Percentiles rank a stretch among this genome's conserved stretches.
These are phyloP conservation scores for Cerrena zonata DNA, from an alignment of 1,284 basidiomycete species.

Conservation along the genomic window DNA sequence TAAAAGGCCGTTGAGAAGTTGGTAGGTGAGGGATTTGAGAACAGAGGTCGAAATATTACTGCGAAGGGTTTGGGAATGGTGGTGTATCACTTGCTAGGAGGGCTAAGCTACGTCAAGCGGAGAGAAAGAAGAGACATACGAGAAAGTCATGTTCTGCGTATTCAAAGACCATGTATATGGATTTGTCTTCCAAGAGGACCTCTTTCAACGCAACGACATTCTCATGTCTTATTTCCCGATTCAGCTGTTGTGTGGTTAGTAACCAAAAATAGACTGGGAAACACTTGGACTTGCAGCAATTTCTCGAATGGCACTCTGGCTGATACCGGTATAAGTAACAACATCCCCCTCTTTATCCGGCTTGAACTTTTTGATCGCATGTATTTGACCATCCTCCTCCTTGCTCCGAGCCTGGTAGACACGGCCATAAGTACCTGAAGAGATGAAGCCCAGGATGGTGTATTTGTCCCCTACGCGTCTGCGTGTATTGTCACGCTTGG, in stretches of 20 bases:
- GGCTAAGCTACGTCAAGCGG: neutral
- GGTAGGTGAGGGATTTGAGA: constrained; percentile 90
- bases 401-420: constrained; percentile 93
- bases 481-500: constrained; percentile 67
- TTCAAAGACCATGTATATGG: constrained; percentile 98
- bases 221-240: constrained; percentile 88
- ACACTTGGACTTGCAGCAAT: constrained; percentile 77
- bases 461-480: constrained; percentile 76
- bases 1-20: constrained; percentile 90
- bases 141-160: constrained; percentile 98
- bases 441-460: constrained; percentile 92
- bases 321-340: constrained; percentile 91
- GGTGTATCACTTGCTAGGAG: constrained; percentile 90
- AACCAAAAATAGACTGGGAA: neutral
- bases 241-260: constrained; percentile 53
- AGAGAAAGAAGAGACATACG: constrained; percentile 40
- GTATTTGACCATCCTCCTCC: constrained; percentile 62
- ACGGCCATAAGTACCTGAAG: constrained; percentile 93
- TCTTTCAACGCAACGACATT: constrained; percentile 89
- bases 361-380: constrained; percentile 99
- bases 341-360: constrained; percentile 97
- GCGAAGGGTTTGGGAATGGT: constrained; percentile 87
- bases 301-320: constrained; percentile 93
- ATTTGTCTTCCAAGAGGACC: constrained; percentile 95
- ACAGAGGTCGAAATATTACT: constrained; percentile 68